Evolutionary conservation across 805 yeast species (phyloP), one percentile per base, ranked within the genome.

Genomic region (Wickerhamiella vanderwaltii): DNA sequence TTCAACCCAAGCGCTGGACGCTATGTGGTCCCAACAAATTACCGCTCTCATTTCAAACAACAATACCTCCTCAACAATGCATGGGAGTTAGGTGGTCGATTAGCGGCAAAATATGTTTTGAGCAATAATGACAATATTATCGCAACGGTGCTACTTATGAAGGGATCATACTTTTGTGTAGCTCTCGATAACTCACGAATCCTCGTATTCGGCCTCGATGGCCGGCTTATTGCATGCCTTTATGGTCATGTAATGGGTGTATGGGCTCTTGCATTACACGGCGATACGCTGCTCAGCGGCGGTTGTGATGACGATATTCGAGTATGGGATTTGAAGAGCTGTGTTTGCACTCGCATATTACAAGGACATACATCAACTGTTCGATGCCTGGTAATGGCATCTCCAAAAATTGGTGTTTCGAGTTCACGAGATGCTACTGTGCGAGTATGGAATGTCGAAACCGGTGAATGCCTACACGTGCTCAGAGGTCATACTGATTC

Each of bases 161-260:
- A 57, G 18, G 59, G 52, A 32, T 50, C 53, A 26, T 65, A 61
- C 46, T 60, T 64, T 20, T 63, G 61, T 23, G 55, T 65, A 29
- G 64, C 69, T 2, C 61, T 69, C 49, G 71, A 67, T 49, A 59
- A 64, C 43, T 61, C 69, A 20, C 54, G 63, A 17, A 54, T 71
- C 26, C 65, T 64, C 39, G 64, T 67, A 19, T 63, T 69, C 49
- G 50, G 59, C 28, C 55, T 52, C 38, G 63, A 59, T 45, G 69
- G 69, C 26, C 49, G 57, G 35, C 53, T 64, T 38, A 51, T 87
- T n/a, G 68, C 95, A 48, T 86, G 96, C 0, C 94, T 88, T 56
- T 85, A 84, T 62, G 98, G 98, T 4, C 98, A 91, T 58, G 85
- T 91, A 39, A 95, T 86, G 69, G 98, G 97, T 30, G 95, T 91